Base-by-base conservation (phyloP, 2,329 filamentous ascomycete genomes). In the Aquanectria penicillioides region DNA sequence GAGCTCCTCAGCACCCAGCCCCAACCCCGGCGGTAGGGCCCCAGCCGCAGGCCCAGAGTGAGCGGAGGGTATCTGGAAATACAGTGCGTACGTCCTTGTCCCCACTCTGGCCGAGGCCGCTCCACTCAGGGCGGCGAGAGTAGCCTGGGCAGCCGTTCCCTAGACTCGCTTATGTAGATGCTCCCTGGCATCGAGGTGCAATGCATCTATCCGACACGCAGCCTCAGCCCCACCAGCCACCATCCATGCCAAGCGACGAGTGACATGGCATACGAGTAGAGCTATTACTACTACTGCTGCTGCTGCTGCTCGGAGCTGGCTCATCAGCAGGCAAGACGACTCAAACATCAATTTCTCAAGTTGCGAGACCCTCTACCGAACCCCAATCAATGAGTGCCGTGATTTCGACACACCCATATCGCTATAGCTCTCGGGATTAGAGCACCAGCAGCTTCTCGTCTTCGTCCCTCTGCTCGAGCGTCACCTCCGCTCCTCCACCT, bases 201-300 rank as follows among this genome's bases (percentile, higher is more conserved):
- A 41, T 57, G 36, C 37, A 41, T 37, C 29, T 57, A 49, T 15
- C n/a, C 26, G 34, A 36, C 22, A 38, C 15, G 26, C 34, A 33
- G 28, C 43, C 57, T 34, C 44, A 43, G 53, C 58, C 58, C 58
- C 58, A 61, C 58, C 37, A 61, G 43, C 40, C 43, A 40, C 62
- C 49, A 63, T 44, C 58, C 54, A 62, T 50, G 46, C 57, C 37
- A 37, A 54, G 49, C n/a, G n/a, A n/a, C n/a, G n/a, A n/a, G n/a
- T n/a, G n/a, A n/a, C n/a, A n/a, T n/a, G n/a, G n/a, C n/a, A n/a
- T n/a, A n/a, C n/a, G n/a, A n/a, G n/a, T n/a, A 46, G 48, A 61
- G 57, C 62, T 57, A 58, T 54, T n/a, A 20, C 47, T 43, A 31
- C 53, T 52, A 48, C 64, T 44, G 57, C 51, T 52, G 49, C 62